A percentile compares a stretch with the other conserved stretches of the same genome.
phyloP scores from a whole-genome alignment of 495 filamentous ascomycete species.

The Hypoxylon rickii region DNA sequence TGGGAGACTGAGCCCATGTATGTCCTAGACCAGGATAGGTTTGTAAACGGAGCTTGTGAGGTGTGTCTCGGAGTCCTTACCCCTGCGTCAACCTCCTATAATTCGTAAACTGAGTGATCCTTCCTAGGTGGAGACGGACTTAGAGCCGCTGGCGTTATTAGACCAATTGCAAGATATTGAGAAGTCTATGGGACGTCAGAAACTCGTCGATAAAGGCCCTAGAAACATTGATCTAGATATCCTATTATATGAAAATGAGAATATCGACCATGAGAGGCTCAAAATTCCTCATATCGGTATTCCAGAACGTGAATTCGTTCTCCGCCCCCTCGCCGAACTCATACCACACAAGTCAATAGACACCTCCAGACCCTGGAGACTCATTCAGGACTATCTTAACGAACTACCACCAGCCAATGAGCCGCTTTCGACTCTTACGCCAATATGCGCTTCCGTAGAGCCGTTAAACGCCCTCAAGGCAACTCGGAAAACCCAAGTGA shows the following conservation, averaged over 20 bases:
- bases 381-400: slow-evolving; percentile 63
- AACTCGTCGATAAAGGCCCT: slow-evolving; percentile 90
- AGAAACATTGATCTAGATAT: slow-evolving; percentile 95
- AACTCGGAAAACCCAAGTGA: slow-evolving; percentile 72
- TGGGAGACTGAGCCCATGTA: slow-evolving; percentile 99
- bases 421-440: slow-evolving; percentile 70
- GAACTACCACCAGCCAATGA: slow-evolving; percentile 56
- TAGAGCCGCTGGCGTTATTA: slow-evolving; percentile 75
- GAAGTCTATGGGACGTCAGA: slow-evolving; percentile 72
- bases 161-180: slow-evolving; percentile 84
- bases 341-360: slow-evolving; percentile 63
- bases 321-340: slow-evolving; percentile 86
- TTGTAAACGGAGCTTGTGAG: slow-evolving; percentile 94
- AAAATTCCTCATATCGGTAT: slow-evolving; percentile 85
- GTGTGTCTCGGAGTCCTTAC: slow-evolving; percentile 53
- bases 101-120: slow-evolving; percentile 9
- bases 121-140: slow-evolving; percentile 75
- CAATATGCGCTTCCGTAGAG: slow-evolving; percentile 61
- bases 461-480: slow-evolving; percentile 67
- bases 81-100: slow-evolving; percentile 5
- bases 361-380: slow-evolving; percentile 53
- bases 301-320: slow-evolving; percentile 89
- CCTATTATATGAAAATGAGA: slow-evolving; percentile 77
- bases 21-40: slow-evolving; percentile 81
- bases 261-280: slow-evolving; percentile 68